Evolutionary conservation across 441 rosid species (phyloP).

Genomic region (Pelargonium fulgidum): DNA sequence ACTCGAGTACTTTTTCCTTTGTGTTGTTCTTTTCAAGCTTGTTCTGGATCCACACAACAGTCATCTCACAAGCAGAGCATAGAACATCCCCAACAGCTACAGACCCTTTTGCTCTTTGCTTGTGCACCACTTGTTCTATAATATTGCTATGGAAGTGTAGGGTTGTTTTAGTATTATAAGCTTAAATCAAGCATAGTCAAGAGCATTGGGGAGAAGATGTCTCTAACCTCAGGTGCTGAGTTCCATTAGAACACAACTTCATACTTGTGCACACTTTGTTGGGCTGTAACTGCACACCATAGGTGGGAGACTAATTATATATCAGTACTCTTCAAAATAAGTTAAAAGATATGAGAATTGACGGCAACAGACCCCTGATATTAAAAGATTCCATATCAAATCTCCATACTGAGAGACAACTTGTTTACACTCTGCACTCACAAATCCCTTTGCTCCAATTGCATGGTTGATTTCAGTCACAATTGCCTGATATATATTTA

Average conservation of each 20-base stretch:
- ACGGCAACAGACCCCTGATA: constrained; percentile 42
- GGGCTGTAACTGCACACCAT: constrained; percentile 22
- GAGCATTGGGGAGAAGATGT: neutral
- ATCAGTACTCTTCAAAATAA: neutral
- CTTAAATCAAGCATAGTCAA: neutral
- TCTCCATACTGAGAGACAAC: constrained; percentile 66
- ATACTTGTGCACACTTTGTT: constrained; percentile 24
- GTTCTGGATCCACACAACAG: constrained; percentile 50
- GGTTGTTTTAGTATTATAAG: neutral
- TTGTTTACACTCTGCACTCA: constrained; percentile 59
- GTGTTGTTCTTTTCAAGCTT: constrained; percentile 45
- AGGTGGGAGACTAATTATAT: neutral
- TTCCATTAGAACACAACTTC: constrained; percentile 22
- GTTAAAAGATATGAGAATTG: neutral
- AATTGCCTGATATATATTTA: constrained; percentile 35
- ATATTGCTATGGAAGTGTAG: neutral
- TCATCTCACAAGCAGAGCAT: constrained; percentile 52
- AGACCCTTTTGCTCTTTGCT: neutral
- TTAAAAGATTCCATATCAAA: constrained; percentile 59
- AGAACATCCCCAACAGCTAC: constrained; percentile 21
- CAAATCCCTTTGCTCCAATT: constrained; percentile 65
- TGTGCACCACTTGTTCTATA: constrained; percentile 24
- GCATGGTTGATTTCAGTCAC: constrained; percentile 75
- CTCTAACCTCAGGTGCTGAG: constrained; percentile 18
- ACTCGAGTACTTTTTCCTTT: constrained; percentile 34